Base-by-base conservation (phyloP, 768 basidiomycete genomes). In the Suillus clintonianus region DNA sequence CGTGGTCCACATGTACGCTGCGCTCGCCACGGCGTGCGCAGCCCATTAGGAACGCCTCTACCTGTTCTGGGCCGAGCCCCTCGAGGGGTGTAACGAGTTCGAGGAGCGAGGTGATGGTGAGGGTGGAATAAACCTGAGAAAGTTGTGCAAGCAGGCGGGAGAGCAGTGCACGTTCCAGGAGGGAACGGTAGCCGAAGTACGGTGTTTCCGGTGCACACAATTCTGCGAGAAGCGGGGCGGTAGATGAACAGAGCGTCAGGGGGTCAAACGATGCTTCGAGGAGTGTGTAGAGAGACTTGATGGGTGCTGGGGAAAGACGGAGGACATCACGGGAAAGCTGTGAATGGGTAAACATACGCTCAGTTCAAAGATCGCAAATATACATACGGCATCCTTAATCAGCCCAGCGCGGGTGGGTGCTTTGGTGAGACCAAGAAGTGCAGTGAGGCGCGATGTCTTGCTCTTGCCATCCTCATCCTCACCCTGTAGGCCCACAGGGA, bases 231-330 rank as follows among this genome's bases (percentile, higher is more conserved):
- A 98, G 81, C 11, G 95, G 93, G 4, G 92, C 88, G 48, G 94
- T 88, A 65, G 85, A 83, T 5, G 84, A 74, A 74, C 93, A 94
- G 63, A 97, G 89, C 0, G 87, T 89, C 66, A 97, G 85, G 0
- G 97, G 97, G 74, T 98, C 94, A 71, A 98, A 97, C 7, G 93
- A 90, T 47, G 91, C 90, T 78, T 97, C 95, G 67, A 99, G 88
- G 57, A 95, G 86, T 71, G 86, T 85, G 82, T 97, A 97, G 24
- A 98, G 84, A 27, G 85, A 79, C 72, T 89, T 90, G 73, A 98
- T 84, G 4, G 84, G 77, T 27, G 83, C 76, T 0, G 95, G 91
- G 0, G 90, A 89, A 51, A 94, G 85, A 71, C 87, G 90, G 66
- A 98, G 86, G 54, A 91, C 89, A 74, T 93, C 90, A 59, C 92